A percentile compares a stretch with the other conserved stretches of the same genome.
These are phyloP conservation scores for Fusarium stilboides DNA, from an alignment of 2,329 filamentous ascomycete genomes.

Conservation along the genomic window DNA sequence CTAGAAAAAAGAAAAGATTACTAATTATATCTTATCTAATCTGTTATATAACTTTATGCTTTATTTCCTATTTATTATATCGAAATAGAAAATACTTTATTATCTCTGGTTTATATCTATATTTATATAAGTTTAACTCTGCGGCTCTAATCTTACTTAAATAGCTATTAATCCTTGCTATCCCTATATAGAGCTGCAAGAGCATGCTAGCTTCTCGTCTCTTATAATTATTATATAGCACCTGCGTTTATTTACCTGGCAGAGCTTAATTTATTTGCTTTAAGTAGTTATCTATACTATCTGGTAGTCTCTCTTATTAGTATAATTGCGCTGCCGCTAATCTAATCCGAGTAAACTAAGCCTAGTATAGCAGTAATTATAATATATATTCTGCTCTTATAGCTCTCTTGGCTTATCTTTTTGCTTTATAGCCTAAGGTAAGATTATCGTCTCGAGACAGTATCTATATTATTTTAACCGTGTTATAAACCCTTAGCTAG, in stretches of 20 bases:
- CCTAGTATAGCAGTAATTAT: constrained; percentile 5
- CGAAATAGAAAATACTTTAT: no score
- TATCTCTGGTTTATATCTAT: no score
- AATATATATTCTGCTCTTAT: neutral
- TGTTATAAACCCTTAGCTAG: constrained; percentile 7
- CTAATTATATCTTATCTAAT: no score
- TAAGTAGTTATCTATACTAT: constrained; percentile 15
- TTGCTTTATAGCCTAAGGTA: neutral
- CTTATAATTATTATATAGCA: constrained; percentile 5
- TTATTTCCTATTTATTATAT: no score
- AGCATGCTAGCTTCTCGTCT: constrained; percentile 3
- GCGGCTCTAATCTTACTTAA: neutral
- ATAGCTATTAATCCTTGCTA: constrained; percentile 11
- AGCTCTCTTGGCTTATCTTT: constrained; percentile 9
- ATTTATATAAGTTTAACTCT: no score
- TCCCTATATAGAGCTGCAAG: constrained; percentile 4
- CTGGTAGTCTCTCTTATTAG: constrained; percentile 1
- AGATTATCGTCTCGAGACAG: neutral
- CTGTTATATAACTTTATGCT: no score
- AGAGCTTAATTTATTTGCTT: constrained; percentile 11
- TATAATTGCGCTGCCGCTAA: neutral
- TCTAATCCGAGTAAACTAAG: neutral
- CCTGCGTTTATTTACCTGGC: constrained; percentile 6
- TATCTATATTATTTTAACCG: constrained; percentile 18
- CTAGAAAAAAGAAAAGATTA: no score